Percentiles rank a stretch among this genome's conserved stretches.
These are phyloP conservation scores for Trametes versicolor DNA, from an alignment of 1,284 basidiomycete species.

Conservation along the genomic window DNA sequence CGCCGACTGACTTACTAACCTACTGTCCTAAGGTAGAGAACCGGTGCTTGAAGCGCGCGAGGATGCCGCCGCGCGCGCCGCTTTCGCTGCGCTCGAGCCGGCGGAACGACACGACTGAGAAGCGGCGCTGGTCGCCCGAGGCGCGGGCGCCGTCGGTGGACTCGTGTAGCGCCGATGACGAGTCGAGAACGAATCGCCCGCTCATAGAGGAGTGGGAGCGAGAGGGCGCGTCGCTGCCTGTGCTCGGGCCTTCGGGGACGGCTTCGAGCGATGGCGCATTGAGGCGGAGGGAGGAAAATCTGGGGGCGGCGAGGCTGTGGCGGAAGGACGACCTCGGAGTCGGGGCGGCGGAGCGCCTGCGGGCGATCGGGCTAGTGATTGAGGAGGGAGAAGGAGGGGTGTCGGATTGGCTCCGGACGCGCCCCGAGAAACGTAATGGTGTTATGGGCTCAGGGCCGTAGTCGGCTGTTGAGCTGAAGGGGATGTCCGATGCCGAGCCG, in stretches of 20 bases:
- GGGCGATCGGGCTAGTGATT: too few species aligned
- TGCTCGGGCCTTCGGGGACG: slow-evolving; percentile 3
- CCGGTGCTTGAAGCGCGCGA: slow-evolving; percentile 18
- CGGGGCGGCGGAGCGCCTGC: background rate
- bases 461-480: background rate
- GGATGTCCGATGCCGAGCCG: background rate
- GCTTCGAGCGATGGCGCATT: slow-evolving; percentile 10
- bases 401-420: slow-evolving; percentile 20
- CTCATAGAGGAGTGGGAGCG: slow-evolving; percentile 17
- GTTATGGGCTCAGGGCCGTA: background rate
- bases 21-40: slow-evolving; percentile 11
- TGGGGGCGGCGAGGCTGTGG: slow-evolving; percentile 15
- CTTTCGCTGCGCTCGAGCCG: slow-evolving; percentile 6
- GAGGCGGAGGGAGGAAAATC: slow-evolving; percentile 16
- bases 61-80: slow-evolving; percentile 4
- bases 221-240: background rate
- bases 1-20: background rate
- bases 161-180: slow-evolving; percentile 3
- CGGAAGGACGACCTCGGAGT: slow-evolving; percentile 13
- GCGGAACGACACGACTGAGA: slow-evolving; percentile 21
- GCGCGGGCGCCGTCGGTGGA: background rate
- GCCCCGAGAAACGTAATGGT: slow-evolving; percentile 3
- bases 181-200: slow-evolving; percentile 4
- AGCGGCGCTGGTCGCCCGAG: slow-evolving; percentile 3
- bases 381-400: background rate